Conservation (phyloP, 495 filamentous ascomycete species). For the Tuber borchii region DNA sequence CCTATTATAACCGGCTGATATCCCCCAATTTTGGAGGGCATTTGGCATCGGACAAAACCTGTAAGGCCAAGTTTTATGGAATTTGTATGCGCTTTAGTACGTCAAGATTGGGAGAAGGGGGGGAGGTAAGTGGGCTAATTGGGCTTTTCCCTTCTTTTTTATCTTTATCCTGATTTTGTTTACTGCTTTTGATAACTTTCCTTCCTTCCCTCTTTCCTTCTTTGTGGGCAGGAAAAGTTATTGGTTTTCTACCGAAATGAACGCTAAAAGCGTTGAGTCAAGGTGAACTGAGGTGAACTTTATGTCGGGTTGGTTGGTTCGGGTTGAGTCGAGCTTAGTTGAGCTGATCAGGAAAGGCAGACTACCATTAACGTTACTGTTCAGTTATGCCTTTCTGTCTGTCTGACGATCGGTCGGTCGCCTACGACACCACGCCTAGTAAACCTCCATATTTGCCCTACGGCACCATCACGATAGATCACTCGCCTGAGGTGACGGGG, state of each 20-base stretch:
- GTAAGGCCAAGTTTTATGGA: not conserved
- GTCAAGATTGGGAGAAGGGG: not conserved
- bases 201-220: not conserved
- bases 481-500: not conserved
- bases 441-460: not conserved
- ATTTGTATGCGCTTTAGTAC: not conserved
- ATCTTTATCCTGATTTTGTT: not conserved
- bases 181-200: not conserved
- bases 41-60: not conserved
- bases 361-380: not conserved
- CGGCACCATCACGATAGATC: not conserved
- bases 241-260: not conserved
- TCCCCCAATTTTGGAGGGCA: not conserved
- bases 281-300: not conserved
- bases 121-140: not conserved
- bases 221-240: not conserved
- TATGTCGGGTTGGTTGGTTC: not conserved
- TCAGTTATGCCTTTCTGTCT: constrained; percentile 3
- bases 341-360: not conserved
- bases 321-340: not conserved
- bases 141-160: not conserved
- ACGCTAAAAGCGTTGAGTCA: not conserved
- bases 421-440: not conserved
- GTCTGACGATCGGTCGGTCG: not conserved
- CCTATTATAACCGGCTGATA: not conserved